Conservation (phyloP, 441 rosid species). For the Gossypium davidsonii region DNA sequence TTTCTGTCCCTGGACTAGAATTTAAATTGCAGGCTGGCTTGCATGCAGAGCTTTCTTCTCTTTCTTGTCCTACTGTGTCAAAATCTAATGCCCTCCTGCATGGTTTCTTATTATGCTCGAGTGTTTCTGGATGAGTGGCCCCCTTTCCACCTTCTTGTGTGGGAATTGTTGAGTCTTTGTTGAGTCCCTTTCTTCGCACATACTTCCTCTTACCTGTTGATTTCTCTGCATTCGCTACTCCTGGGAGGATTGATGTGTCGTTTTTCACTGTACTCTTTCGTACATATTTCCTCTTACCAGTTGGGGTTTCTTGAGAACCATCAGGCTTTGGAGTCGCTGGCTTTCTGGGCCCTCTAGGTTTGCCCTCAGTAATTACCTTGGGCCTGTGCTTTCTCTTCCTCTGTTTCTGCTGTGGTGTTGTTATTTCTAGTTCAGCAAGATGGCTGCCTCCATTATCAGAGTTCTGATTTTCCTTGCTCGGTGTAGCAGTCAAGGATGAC, state of each 20-base stretch:
- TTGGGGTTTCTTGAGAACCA: slow-evolving; percentile 29
- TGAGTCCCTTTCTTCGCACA: slow-evolving; percentile 35
- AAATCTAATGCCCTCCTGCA: slow-evolving; percentile 53
- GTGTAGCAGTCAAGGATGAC: slow-evolving; percentile 23
- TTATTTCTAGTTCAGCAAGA: slow-evolving; percentile 30
- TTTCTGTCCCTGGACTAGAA: slow-evolving; percentile 25
- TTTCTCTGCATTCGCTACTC: slow-evolving; percentile 24
- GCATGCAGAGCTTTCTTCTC: slow-evolving; percentile 20
- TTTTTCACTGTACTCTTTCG: slow-evolving; percentile 28
- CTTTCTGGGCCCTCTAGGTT: slow-evolving; percentile 38
- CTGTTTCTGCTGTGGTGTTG: slow-evolving; percentile 59
- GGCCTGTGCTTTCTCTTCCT: slow-evolving; percentile 84
- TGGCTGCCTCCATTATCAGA: slow-evolving; percentile 25
- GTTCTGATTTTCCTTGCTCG: slow-evolving; percentile 28
- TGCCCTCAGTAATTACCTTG: slow-evolving; percentile 62
- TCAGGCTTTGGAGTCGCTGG: slow-evolving; percentile 20
- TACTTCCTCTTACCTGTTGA: slow-evolving; percentile 41
- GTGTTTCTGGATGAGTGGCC: slow-evolving; percentile 24
- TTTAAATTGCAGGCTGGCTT: slow-evolving; percentile 12
- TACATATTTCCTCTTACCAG: slow-evolving; percentile 43
- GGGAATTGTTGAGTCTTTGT: slow-evolving; percentile 22
- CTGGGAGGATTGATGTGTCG: slow-evolving; percentile 22
- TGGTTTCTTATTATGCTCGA: slow-evolving; percentile 28
- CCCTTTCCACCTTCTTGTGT: slow-evolving; percentile 16
- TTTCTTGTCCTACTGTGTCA: slow-evolving; percentile 23